Evolutionary conservation across 1,139 yeast genomes (phyloP).

Genomic region (Yamadazyma kanchanaburiensis): DNA sequence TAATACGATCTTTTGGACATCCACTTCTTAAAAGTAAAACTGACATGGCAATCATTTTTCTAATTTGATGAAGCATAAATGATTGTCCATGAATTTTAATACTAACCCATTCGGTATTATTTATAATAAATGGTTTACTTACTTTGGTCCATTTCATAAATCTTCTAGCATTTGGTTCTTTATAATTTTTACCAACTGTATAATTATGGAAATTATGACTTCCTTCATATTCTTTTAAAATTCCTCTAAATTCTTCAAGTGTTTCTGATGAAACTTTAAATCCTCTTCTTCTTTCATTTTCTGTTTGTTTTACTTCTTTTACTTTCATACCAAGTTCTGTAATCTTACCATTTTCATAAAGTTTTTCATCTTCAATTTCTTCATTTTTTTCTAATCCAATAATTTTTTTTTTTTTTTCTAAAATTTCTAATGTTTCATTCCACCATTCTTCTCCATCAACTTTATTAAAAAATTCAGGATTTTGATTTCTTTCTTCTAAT

Average conservation of each 20-base stretch:
- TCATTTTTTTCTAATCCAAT: conserved; percentile 4
- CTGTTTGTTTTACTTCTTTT: conserved; percentile 60
- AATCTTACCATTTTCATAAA: conserved; percentile 31
- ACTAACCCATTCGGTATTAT: conserved; percentile 94
- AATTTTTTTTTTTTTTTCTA: background rate
- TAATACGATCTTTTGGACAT: conserved; percentile 70
- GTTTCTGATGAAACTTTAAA: conserved; percentile 65
- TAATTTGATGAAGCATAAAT: conserved; percentile 95
- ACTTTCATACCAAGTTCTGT: conserved; percentile 45
- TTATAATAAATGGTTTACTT: conserved; percentile 88
- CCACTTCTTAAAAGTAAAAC: conserved; percentile 82
- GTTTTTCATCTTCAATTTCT: conserved; percentile 24
- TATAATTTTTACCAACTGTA: conserved; percentile 84
- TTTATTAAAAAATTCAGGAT: conserved; percentile 62
- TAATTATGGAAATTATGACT: conserved; percentile 95
- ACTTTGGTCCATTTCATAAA: conserved; percentile 77
- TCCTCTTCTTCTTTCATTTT: conserved; percentile 63
- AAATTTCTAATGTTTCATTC: conserved; percentile 40
- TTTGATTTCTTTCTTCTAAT: conserved; percentile 45
- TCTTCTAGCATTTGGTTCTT: conserved; percentile 81
- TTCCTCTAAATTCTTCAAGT: conserved; percentile 58
- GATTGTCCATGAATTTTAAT: conserved; percentile 97
- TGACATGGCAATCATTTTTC: conserved; percentile 98
- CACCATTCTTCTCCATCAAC: conserved; percentile 73
- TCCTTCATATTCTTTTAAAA: conserved; percentile 75